Conservation (phyloP, 139 green algal species). For the Asterochloris sp. region DNA sequence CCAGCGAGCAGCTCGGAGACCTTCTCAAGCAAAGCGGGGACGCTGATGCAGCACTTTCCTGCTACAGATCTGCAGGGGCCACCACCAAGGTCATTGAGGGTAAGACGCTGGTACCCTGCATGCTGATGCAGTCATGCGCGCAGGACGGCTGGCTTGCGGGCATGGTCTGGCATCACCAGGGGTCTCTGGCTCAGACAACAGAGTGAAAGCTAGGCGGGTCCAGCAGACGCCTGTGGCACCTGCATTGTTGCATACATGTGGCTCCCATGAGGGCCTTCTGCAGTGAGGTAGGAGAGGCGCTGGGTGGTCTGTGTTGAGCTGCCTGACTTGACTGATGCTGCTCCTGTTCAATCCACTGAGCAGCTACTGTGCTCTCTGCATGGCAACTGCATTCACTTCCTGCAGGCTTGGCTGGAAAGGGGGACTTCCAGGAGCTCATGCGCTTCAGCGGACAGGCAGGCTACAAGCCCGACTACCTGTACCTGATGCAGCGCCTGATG, state of each 20-base stretch:
- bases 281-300: no score
- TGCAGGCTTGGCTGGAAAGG: conserved; percentile 83
- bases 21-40: conserved; percentile 78
- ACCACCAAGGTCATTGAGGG: conserved; percentile 67
- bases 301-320: no score
- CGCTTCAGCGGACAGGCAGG: conserved; percentile 72
- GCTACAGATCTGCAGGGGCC: conserved; percentile 81
- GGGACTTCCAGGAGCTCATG: conserved; percentile 90
- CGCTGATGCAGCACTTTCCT: conserved; percentile 87
- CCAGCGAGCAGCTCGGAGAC: conserved; percentile 95
- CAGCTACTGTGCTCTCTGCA: background rate
- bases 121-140: no score
- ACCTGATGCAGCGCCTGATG: conserved; percentile 89
- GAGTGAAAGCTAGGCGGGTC: no score
- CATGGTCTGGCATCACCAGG: no score
- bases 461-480: conserved; percentile 94
- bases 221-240: no score
- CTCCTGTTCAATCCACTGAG: no score
- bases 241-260: no score
- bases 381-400: background rate
- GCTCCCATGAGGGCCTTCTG: no score
- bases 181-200: no score
- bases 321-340: no score
- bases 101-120: background rate
- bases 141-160: no score